phyloP scores from a whole-genome alignment of 1,139 yeast genomes.

The Hyphopichia wangnamkhiaoensis region DNA sequence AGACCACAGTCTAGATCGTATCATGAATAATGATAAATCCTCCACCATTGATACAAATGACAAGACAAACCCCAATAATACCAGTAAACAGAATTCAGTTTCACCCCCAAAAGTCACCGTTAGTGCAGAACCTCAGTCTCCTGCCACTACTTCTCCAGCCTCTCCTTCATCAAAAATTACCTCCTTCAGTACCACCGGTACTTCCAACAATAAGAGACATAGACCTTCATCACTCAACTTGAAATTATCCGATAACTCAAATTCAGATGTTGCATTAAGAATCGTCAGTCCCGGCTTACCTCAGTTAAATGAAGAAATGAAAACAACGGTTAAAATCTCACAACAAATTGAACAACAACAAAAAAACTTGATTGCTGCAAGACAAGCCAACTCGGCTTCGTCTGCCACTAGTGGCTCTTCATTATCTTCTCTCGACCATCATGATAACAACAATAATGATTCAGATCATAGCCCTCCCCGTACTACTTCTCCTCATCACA shows the following conservation, averaged over 20 bases:
- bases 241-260: slow-evolving; percentile 8
- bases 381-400: slow-evolving; percentile 17
- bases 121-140: no score
- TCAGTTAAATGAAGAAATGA: slow-evolving; percentile 47
- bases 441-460: not conserved
- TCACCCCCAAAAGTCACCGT: no score
- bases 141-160: no score
- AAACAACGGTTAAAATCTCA: slow-evolving; percentile 45
- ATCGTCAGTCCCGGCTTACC: slow-evolving; percentile 53
- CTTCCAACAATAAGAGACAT: slow-evolving; percentile 16
- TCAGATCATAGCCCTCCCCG: no score
- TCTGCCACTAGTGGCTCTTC: slow-evolving; percentile 5
- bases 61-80: not conserved
- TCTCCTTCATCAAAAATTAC: not conserved
- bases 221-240: slow-evolving; percentile 28
- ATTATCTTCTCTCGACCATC: not conserved
- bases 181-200: not conserved
- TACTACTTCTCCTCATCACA: no score
- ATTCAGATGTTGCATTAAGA: slow-evolving; percentile 34
- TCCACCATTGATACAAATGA: not conserved
- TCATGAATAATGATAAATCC: slow-evolving; percentile 3
- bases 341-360: slow-evolving; percentile 52
- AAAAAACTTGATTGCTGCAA: slow-evolving; percentile 44
- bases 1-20: slow-evolving; percentile 4
- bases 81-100: no score